Percentiles rank a stretch among this genome's conserved stretches.
Conservation (phyloP, 2,329 filamentous ascomycete genomes). For the Magnaporthiopsis incrustans region DNA sequence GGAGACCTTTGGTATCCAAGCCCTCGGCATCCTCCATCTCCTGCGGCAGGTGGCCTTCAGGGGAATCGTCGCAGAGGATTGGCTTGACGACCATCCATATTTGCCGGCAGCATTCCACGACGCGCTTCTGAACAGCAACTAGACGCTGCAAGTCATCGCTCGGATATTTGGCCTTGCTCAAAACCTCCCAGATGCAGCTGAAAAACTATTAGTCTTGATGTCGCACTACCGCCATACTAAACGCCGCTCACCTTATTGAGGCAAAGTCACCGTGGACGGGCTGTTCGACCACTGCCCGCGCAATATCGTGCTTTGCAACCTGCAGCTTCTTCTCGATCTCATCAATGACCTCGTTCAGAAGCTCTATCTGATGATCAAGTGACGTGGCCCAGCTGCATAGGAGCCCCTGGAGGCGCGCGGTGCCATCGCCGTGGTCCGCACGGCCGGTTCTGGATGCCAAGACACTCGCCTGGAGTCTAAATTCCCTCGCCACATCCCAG, state of each 20-base stretch:
- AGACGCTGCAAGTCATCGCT: slow-evolving; percentile 27
- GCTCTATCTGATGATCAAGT: slow-evolving; percentile 31
- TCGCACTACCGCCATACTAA: background rate
- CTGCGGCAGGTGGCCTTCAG: slow-evolving; percentile 76
- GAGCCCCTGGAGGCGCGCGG: slow-evolving; percentile 68
- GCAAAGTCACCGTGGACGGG: slow-evolving; percentile 66
- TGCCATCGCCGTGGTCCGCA: slow-evolving; percentile 87
- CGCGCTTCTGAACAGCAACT: slow-evolving; percentile 39
- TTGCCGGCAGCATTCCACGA: slow-evolving; percentile 53
- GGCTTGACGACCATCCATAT: slow-evolving; percentile 71
- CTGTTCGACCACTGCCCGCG: slow-evolving; percentile 54
- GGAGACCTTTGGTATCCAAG: slow-evolving; percentile 74
- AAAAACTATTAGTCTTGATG: background rate
- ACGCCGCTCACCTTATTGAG: slow-evolving; percentile 46
- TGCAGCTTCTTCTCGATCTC: slow-evolving; percentile 58
- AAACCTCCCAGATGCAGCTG: slow-evolving; percentile 46
- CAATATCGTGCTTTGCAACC: slow-evolving; percentile 57
- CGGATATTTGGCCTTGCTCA: slow-evolving; percentile 32
- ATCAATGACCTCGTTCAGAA: slow-evolving; percentile 51
- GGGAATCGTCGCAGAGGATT: slow-evolving; percentile 86
- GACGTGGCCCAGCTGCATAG: slow-evolving; percentile 49
- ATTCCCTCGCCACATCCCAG: slow-evolving; percentile 31
- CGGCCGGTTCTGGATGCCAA: slow-evolving; percentile 65
- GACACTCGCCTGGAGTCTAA: slow-evolving; percentile 44
- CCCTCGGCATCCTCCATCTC: slow-evolving; percentile 65